Evolutionary conservation across 768 basidiomycete genomes (phyloP).

Genomic region (Leccinum sublutescens): DNA sequence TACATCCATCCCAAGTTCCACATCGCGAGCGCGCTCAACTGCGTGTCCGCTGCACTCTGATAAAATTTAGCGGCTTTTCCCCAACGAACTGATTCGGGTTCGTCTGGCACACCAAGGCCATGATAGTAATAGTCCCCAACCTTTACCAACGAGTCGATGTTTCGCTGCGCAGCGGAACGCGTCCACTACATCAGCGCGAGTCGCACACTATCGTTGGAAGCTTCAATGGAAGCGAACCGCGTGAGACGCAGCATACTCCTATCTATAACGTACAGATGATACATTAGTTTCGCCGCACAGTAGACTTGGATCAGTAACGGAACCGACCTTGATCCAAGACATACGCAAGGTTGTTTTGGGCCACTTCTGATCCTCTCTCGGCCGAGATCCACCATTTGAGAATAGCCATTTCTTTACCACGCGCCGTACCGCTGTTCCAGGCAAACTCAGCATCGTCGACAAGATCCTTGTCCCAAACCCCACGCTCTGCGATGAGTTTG

Average conservation of each 20-base stretch:
- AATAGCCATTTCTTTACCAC: conserved; percentile 80
- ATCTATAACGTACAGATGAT: conserved; percentile 41
- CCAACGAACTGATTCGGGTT: conserved; percentile 59
- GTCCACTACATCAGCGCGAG: conserved; percentile 92
- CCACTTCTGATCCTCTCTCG: conserved; percentile 87
- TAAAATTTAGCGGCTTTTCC: conserved; percentile 95
- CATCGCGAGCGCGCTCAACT: conserved; percentile 90
- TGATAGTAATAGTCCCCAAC: conserved; percentile 97
- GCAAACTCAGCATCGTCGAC: conserved; percentile 75
- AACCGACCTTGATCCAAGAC: conserved; percentile 83
- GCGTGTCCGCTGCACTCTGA: conserved; percentile 90
- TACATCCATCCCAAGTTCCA: conserved; percentile 99
- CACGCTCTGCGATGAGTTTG: conserved; percentile 90
- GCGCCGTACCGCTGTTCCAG: conserved; percentile 68
- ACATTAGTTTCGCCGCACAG: conserved; percentile 29
- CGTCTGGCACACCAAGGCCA: conserved; percentile 76
- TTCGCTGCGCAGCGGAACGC: conserved; percentile 88
- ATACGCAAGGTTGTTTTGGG: conserved; percentile 94
- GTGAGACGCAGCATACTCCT: conserved; percentile 67
- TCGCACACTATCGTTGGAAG: conserved; percentile 78
- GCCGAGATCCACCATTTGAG: conserved; percentile 95
- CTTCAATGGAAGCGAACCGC: conserved; percentile 64
- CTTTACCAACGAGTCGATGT: conserved; percentile 96
- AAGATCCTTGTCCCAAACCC: conserved; percentile 81
- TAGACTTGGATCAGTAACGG: conserved; percentile 29